These are phyloP conservation scores for Alternaria hordeiaustralica DNA, from an alignment of 2,329 filamentous ascomycete genomes.

Conservation along the genomic window DNA sequence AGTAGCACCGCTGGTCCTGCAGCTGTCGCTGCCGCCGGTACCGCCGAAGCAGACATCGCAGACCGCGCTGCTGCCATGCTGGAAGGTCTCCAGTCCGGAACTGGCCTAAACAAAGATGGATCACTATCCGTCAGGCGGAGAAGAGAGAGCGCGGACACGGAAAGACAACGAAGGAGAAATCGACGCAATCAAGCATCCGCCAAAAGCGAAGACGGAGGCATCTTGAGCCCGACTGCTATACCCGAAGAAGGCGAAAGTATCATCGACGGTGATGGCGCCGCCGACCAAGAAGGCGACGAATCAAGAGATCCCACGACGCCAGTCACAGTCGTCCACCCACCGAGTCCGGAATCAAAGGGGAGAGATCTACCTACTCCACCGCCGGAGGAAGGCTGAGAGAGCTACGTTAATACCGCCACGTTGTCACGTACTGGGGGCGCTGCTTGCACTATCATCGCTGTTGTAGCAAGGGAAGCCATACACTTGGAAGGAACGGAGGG, in stretches of 20 bases:
- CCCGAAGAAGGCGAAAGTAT: constrained; percentile 31
- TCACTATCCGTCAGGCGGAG: constrained; percentile 65
- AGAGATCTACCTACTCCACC: constrained; percentile 41
- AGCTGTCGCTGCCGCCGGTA: constrained; percentile 48
- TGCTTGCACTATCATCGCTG: not conserved
- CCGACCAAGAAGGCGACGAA: constrained; percentile 19
- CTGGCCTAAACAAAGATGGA: constrained; percentile 56
- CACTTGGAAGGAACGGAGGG: not conserved
- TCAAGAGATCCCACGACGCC: constrained; percentile 29
- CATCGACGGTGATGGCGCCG: constrained; percentile 10
- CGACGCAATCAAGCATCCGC: constrained; percentile 51
- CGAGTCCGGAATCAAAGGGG: constrained; percentile 42
- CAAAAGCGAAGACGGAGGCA: constrained; percentile 39
- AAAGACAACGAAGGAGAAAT: constrained; percentile 72
- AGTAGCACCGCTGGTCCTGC: constrained; percentile 31
- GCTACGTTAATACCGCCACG: not conserved
- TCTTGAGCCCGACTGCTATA: constrained; percentile 45
- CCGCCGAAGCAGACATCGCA: constrained; percentile 70
- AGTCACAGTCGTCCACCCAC: constrained; percentile 46
- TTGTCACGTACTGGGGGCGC: not conserved
- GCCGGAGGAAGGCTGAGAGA: constrained; percentile 23
- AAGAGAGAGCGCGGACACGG: constrained; percentile 79
- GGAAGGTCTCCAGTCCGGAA: constrained; percentile 75
- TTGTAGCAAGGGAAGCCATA: not conserved
- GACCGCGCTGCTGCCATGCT: constrained; percentile 83